Evolutionary conservation across 129 eudicot genomes (phyloP).

Genomic region (Artemisia argyi): DNA sequence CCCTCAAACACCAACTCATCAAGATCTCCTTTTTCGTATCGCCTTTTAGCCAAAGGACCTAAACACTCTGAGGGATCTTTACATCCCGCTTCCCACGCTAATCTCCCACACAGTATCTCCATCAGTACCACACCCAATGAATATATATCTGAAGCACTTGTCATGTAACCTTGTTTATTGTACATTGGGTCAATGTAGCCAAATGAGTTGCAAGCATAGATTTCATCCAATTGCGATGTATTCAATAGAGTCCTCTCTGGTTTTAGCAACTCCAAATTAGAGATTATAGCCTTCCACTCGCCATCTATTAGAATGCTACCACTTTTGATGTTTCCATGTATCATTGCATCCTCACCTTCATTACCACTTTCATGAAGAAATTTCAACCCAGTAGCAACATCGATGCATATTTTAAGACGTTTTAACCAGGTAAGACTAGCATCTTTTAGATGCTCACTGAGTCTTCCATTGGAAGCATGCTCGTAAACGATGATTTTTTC

Average conservation of each 20-base stretch:
- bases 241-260: accelerated
- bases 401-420: slow-evolving; percentile 14
- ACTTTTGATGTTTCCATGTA: too few relatives aligned
- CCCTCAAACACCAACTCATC: background rate
- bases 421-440: background rate
- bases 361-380: too few relatives aligned
- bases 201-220: slow-evolving; percentile 2
- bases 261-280: background rate
- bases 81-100: slow-evolving; percentile 1
- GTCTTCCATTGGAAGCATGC: background rate
- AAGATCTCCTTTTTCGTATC: background rate
- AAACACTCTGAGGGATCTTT: background rate
- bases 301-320: background rate
- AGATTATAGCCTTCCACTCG: slow-evolving; percentile 1
- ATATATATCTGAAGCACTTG: slow-evolving; percentile 16
- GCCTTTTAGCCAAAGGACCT: background rate
- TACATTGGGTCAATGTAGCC: slow-evolving; percentile 5
- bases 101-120: too few relatives aligned
- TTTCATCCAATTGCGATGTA: background rate
- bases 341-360: too few relatives aligned
- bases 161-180: background rate
- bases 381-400: background rate
- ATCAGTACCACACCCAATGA: too few relatives aligned
- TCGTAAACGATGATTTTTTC: slow-evolving; percentile 1
- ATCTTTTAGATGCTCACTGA: background rate